Evolutionary conservation across 2,329 filamentous ascomycete genomes (phyloP), one percentile per base, ranked within the genome.

Genomic region (Ophiostoma montium): DNA sequence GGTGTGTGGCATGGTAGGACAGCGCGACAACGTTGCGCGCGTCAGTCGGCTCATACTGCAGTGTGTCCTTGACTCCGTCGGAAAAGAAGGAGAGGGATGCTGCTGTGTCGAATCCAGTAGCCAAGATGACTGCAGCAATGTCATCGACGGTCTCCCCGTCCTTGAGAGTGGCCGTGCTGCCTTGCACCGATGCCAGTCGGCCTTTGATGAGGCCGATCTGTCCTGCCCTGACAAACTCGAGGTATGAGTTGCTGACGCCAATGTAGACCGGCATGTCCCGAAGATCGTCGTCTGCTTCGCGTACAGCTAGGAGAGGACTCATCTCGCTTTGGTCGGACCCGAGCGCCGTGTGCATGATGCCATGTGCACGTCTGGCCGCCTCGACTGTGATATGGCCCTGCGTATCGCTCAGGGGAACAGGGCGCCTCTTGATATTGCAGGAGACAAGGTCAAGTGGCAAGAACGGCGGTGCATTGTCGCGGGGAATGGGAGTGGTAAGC

Each of bases 81-180:
- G 80, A 72, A 0, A 94, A 69, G 54, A 82, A 87, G 5, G 74
- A 71, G 10, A 92, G 63, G 0, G 80, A 80, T 0, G 72, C 65
- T 1, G 75, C 71, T 0, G 83, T 72, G 5, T 80, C 75, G 59
- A 86, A 94, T 1, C 86, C 86, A 0, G 84, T 90, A 0, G 85
- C 85, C 16, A 86, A 70, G 2, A 94, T 69, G 11, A 92, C 70
- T 0, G 80, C 82, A 0, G 74, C 76, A 30, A 89, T 64, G 46
- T 82, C 66, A 0, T 71, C 59, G 3, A 86, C 61, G 27, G 59
- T 56, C 0, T 52, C 51, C 54, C 67, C 16, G 16, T 3, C 19
- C 3, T 33, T 18, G 3, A 44, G 30, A 3, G 12, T n/a, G 0
- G 48, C 70, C 1, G 61, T 63, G n/a, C 56, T 60, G 15, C 59